Evolutionary conservation across 495 filamentous ascomycete species (phyloP).

Genomic region (Patellaria atrata): DNA sequence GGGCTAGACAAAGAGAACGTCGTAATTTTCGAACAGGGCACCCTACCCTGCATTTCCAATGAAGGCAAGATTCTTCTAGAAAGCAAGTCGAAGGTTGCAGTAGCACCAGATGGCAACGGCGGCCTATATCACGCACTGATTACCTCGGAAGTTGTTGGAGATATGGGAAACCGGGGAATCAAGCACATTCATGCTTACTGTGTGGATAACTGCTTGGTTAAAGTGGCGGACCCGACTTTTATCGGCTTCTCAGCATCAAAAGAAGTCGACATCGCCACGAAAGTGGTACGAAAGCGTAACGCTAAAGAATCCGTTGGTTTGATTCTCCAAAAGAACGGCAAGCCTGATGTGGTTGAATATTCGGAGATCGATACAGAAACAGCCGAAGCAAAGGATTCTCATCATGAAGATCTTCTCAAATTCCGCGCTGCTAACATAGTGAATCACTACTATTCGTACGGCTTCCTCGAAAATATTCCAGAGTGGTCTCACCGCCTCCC

Average conservation of each 20-base stretch:
- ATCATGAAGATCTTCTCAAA: slow-evolving; percentile 70
- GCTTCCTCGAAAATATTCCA: slow-evolving; percentile 82
- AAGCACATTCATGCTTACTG: slow-evolving; percentile 96
- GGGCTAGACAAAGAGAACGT: slow-evolving; percentile 76
- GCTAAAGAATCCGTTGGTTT: slow-evolving; percentile 94
- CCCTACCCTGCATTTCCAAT: slow-evolving; percentile 92
- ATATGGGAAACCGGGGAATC: slow-evolving; percentile 81
- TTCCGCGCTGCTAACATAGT: slow-evolving; percentile 98
- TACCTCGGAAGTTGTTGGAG: slow-evolving; percentile 62
- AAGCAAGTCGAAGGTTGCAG: slow-evolving; percentile 79
- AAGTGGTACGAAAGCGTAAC: slow-evolving; percentile 95
- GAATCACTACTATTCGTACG: slow-evolving; percentile 98
- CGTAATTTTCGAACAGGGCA: slow-evolving; percentile 89
- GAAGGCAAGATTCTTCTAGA: slow-evolving; percentile 95
- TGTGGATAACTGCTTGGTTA: slow-evolving; percentile 98
- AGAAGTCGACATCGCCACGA: slow-evolving; percentile 90
- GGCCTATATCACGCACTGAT: slow-evolving; percentile 91
- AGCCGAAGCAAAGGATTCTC: slow-evolving; percentile 76
- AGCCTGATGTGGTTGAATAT: slow-evolving; percentile 97
- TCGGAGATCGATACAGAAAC: slow-evolving; percentile 85
- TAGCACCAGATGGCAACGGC: slow-evolving; percentile 97
- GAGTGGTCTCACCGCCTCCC: slow-evolving; percentile 72
- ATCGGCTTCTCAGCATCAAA: slow-evolving; percentile 83
- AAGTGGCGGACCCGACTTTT: slow-evolving; percentile 91
- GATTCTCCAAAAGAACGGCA: slow-evolving; percentile 87